Evolutionary conservation across 768 basidiomycete genomes (phyloP).

Genomic region (Auriculariales sp.): DNA sequence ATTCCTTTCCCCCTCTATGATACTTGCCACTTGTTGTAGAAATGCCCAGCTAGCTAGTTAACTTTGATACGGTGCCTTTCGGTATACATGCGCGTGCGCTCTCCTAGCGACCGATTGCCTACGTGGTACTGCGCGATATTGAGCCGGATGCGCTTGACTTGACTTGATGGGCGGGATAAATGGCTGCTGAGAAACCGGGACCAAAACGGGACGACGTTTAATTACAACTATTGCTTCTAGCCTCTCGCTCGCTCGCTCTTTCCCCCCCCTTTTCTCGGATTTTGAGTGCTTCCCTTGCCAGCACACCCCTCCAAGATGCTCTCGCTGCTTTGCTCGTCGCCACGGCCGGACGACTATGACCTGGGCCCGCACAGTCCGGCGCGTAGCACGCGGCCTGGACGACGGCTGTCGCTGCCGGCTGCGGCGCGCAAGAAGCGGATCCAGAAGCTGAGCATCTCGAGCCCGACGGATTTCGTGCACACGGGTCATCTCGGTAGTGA

Average conservation of each 20-base stretch:
- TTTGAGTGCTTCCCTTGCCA: too few relatives aligned
- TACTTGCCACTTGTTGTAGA: not conserved
- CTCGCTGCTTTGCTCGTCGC: conserved; percentile 7
- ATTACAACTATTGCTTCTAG: too few relatives aligned
- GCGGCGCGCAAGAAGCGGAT: conserved; percentile 5
- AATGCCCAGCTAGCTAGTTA: not conserved
- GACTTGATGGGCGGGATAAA: too few relatives aligned
- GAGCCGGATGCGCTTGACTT: too few relatives aligned
- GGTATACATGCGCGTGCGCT: too few relatives aligned
- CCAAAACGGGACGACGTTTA: too few relatives aligned
- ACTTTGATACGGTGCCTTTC: too few relatives aligned
- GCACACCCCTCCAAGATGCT: conserved; percentile 7
- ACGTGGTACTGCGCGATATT: too few relatives aligned
- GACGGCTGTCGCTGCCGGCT: conserved; percentile 1
- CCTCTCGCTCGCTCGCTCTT: not conserved
- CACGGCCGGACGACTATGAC: conserved; percentile 7
- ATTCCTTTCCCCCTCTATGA: not conserved
- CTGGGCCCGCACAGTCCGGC: not conserved
- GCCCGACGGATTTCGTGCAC: conserved; percentile 10
- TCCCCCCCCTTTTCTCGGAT: not conserved
- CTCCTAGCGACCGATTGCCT: too few relatives aligned
- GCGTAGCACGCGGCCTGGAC: conserved; percentile 1
- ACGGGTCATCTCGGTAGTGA: conserved; percentile 10
- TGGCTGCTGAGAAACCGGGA: too few relatives aligned
- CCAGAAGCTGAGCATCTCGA: conserved; percentile 9